Conservation (phyloP, 2,329 filamentous ascomycete species). For the Aureobasidium musti region DNA sequence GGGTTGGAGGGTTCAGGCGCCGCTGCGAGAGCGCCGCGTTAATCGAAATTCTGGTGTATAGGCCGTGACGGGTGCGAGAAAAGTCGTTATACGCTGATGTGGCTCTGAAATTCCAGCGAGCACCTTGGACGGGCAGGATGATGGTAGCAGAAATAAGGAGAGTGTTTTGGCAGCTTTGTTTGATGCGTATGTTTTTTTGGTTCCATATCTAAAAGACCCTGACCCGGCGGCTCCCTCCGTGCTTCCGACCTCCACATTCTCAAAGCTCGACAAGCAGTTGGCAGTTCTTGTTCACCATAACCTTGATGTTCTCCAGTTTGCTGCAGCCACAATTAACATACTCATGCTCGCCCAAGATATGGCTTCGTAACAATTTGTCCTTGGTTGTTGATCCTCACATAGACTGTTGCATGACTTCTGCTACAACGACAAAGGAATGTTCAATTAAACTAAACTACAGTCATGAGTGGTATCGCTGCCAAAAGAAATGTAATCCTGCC, state of each 20-base stretch:
- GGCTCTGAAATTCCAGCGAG: background rate
- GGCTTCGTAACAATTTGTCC: background rate
- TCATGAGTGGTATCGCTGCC: constrained; percentile 28
- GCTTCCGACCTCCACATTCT: background rate
- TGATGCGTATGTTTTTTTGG: constrained; percentile 14
- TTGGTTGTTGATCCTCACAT: background rate
- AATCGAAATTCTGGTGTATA: background rate
- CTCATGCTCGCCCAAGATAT: background rate
- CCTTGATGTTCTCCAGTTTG: background rate
- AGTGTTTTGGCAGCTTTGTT: constrained; percentile 1
- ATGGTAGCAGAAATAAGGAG: background rate
- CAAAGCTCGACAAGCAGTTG: background rate
- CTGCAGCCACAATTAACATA: background rate
- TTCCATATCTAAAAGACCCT: constrained; percentile 1
- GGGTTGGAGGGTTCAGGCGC: background rate
- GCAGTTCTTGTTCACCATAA: background rate
- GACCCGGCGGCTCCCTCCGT: background rate
- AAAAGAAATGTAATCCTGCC: constrained; percentile 20
- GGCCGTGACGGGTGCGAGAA: background rate
- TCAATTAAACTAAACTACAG: constrained; percentile 29
- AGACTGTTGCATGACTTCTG: background rate
- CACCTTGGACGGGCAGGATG: background rate
- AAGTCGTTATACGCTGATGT: background rate
- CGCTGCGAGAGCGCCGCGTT: constrained; percentile 21
- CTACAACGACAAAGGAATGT: constrained; percentile 23